Percentiles rank a stretch among this genome's conserved stretches.
Evolutionary conservation across 768 basidiomycete species (phyloP).

Genomic region (Boletus pseudopeckii): DNA sequence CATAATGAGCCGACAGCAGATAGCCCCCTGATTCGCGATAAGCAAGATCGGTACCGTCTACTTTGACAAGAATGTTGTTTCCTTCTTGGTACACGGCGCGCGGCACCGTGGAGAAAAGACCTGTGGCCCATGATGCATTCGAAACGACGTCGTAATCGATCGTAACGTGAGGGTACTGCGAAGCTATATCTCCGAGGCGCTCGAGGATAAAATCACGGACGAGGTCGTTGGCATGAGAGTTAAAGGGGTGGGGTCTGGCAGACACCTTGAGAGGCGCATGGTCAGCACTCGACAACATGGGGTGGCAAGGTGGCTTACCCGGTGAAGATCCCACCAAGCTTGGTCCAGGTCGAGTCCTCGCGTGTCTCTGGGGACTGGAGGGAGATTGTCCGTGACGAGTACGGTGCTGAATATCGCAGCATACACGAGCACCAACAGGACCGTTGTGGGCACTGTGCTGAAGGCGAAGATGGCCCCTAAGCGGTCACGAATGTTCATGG

Average conservation of each 20-base stretch:
- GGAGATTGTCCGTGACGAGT: conserved; percentile 46
- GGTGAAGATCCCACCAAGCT: conserved; percentile 58
- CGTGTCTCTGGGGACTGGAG: conserved; percentile 42
- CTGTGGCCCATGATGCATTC: conserved; percentile 45
- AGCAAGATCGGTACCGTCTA: conserved; percentile 47
- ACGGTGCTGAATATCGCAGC: conserved; percentile 44
- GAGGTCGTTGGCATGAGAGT: conserved; percentile 71
- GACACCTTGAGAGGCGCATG: conserved; percentile 45
- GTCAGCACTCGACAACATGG: background rate
- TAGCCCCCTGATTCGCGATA: conserved; percentile 42
- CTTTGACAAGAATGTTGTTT: conserved; percentile 63
- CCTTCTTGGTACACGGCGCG: conserved; percentile 56
- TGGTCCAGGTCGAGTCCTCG: conserved; percentile 46
- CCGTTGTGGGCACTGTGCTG: conserved; percentile 40
- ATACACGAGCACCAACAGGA: conserved; percentile 49
- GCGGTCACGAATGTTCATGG: conserved; percentile 27
- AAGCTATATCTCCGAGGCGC: conserved; percentile 48
- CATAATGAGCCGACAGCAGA: conserved; percentile 78
- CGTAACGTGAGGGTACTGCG: conserved; percentile 43
- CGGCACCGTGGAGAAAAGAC: conserved; percentile 11
- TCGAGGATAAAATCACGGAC: conserved; percentile 59
- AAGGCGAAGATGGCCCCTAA: conserved; percentile 34
- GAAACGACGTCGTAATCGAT: conserved; percentile 49
- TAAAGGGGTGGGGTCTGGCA: conserved; percentile 69
- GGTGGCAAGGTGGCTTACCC: conserved; percentile 32